phyloP scores from a whole-genome alignment of 148 eudicot species.

The Camellia granthamiana region DNA sequence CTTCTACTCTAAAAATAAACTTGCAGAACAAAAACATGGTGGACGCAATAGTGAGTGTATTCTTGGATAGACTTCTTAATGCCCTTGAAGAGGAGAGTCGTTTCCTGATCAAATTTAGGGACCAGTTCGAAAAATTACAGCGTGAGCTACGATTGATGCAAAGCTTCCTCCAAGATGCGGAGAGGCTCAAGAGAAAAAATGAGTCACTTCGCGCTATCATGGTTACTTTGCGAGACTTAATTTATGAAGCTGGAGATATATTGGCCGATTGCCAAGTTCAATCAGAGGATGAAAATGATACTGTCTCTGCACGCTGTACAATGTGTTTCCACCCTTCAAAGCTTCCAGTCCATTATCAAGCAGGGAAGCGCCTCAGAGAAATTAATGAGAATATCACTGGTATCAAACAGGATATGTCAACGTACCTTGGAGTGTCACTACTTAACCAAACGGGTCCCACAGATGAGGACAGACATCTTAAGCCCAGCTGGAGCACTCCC shows the following conservation, averaged over 20 bases:
- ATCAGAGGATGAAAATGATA: conserved; percentile 6
- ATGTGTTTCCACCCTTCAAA: conserved; percentile 21
- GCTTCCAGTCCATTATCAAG: conserved; percentile 21
- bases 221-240: conserved; percentile 31
- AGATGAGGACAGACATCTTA: conserved; percentile 26
- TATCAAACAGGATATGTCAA: conserved; percentile 30
- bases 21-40: conserved; percentile 32
- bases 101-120: conserved; percentile 26
- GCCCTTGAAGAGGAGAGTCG: conserved; percentile 31
- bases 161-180: conserved; percentile 53
- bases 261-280: conserved; percentile 35
- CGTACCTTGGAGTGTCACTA: conserved; percentile 29
- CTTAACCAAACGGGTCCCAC: conserved; percentile 13
- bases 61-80: conserved; percentile 39
- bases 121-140: conserved; percentile 40
- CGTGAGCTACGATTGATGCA: conserved; percentile 39
- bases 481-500: conserved; percentile 48
- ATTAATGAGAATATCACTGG: conserved; percentile 31
- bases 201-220: conserved; percentile 26
- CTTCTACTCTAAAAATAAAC: not conserved
- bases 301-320: conserved; percentile 11
- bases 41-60: conserved; percentile 48
- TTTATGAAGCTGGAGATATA: conserved; percentile 51
- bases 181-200: conserved; percentile 45
- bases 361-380: conserved; percentile 33